Conservation (phyloP, 768 basidiomycete genomes). For the Daedaleopsis sinensis region DNA sequence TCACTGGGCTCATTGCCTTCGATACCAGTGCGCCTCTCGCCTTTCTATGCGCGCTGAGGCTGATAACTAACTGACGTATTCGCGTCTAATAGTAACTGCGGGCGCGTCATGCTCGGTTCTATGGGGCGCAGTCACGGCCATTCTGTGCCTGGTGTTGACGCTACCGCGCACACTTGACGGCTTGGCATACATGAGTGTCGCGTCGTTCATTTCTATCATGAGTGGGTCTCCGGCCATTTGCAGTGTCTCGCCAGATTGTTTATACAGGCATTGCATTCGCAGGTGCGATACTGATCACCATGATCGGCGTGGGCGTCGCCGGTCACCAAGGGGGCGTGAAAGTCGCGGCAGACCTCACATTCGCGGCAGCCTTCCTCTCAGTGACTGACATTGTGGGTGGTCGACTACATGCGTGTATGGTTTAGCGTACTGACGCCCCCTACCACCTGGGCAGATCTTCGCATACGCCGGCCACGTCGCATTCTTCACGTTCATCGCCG, state of each 20-base stretch:
- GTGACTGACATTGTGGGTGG: constrained; percentile 32
- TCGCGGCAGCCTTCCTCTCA: constrained; percentile 31
- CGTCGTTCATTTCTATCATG: constrained; percentile 32
- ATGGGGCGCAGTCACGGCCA: constrained; percentile 32
- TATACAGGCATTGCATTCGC: not conserved
- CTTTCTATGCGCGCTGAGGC: not conserved
- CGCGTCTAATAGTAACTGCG: constrained; percentile 24
- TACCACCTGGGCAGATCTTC: constrained; percentile 26
- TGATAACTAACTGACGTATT: constrained; percentile 8
- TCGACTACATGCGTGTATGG: not conserved
- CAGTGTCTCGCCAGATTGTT: not conserved
- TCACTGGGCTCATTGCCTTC: constrained; percentile 35
- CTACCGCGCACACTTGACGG: constrained; percentile 33
- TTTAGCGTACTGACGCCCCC: not conserved
- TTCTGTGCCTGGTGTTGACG: constrained; percentile 32
- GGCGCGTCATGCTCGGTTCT: constrained; percentile 35
- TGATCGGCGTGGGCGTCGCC: constrained; percentile 33
- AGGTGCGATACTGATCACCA: constrained; percentile 35
- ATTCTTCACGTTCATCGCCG: constrained; percentile 36
- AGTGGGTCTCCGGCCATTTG: constrained; percentile 10
- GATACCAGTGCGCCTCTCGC: constrained; percentile 28
- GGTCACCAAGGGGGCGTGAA: constrained; percentile 27
- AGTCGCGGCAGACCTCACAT: constrained; percentile 25
- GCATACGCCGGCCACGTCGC: constrained; percentile 35
- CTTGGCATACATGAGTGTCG: constrained; percentile 33